Conservation (phyloP, 768 basidiomycete genomes). For the Trichaptum fuscoviolaceum region DNA sequence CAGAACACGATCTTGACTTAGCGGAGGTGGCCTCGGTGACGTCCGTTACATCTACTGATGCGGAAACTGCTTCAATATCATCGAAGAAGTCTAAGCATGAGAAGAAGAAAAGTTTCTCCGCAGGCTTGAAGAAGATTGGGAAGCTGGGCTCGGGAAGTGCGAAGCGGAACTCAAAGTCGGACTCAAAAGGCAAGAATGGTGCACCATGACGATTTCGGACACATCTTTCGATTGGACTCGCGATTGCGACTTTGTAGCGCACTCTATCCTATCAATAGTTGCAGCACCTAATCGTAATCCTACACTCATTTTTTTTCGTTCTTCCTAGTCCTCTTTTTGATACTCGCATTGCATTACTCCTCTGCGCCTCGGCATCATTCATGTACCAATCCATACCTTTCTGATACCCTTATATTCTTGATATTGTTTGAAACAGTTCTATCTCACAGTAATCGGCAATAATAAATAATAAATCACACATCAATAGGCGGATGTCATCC, state of each 20-base stretch:
- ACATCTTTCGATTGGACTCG: neutral
- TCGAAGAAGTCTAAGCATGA: conserved; percentile 36
- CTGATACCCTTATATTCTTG: neutral
- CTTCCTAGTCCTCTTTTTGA: neutral
- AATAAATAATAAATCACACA: neutral
- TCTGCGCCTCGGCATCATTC: neutral
- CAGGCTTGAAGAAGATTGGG: conserved; percentile 52
- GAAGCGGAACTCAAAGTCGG: conserved; percentile 43
- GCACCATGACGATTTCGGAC: neutral
- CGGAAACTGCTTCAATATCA: conserved; percentile 21
- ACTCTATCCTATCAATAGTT: neutral
- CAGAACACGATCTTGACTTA: conserved; percentile 29
- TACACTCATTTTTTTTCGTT: neutral
- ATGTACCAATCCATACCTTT: neutral
- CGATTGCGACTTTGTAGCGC: neutral
- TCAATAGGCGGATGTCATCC: no score
- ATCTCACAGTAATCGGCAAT: neutral
- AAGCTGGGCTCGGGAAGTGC: conserved; percentile 35
- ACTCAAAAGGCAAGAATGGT: neutral
- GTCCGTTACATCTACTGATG: conserved; percentile 30
- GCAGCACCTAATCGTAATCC: neutral
- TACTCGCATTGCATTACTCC: neutral
- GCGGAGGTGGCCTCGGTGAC: conserved; percentile 21
- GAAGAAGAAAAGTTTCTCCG: conserved; percentile 54
- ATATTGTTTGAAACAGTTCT: neutral